Conservation (phyloP, 2,329 filamentous ascomycete genomes). For the Neospermospora avenae region DNA sequence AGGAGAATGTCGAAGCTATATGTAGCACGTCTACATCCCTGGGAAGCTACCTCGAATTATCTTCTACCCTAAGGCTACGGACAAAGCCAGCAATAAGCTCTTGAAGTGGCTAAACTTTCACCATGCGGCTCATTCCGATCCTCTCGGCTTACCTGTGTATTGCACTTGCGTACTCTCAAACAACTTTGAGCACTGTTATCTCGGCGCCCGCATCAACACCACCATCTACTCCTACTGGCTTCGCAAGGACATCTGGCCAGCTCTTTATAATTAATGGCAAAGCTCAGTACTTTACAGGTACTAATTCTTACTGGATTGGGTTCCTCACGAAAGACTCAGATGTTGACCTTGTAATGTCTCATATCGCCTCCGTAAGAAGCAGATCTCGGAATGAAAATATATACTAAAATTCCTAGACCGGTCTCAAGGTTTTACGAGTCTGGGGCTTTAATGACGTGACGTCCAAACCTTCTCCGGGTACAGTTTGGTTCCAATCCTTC, state of each 20-base stretch:
- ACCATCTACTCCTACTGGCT: constrained; percentile 18
- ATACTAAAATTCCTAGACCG: constrained; percentile 37
- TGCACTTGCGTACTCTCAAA: no score
- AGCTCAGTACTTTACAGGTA: constrained; percentile 50
- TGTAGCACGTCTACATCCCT: no score
- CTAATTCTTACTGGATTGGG: constrained; percentile 52
- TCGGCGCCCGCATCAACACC: constrained; percentile 4
- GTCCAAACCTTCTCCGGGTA: constrained; percentile 38
- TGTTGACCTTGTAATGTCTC: constrained; percentile 48
- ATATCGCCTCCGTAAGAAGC: constrained; percentile 39
- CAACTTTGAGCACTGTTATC: no score
- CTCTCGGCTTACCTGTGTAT: no score
- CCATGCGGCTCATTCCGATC: no score
- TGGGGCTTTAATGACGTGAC: constrained; percentile 63
- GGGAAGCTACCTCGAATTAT: no score
- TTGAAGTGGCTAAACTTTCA: no score
- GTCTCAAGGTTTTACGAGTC: constrained; percentile 57
- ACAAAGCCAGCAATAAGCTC: no score
- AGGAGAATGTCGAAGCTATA: no score
- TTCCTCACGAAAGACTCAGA: constrained; percentile 53
- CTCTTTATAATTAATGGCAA: constrained; percentile 43
- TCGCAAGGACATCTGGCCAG: constrained; percentile 29
- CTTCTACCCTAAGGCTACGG: no score
- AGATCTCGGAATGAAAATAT: not conserved
- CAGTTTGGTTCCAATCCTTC: constrained; percentile 43